Percentiles rank a stretch among this genome's conserved stretches.
phyloP scores from a whole-genome alignment of 495 filamentous ascomycete genomes.

The Penicillium argentinense region DNA sequence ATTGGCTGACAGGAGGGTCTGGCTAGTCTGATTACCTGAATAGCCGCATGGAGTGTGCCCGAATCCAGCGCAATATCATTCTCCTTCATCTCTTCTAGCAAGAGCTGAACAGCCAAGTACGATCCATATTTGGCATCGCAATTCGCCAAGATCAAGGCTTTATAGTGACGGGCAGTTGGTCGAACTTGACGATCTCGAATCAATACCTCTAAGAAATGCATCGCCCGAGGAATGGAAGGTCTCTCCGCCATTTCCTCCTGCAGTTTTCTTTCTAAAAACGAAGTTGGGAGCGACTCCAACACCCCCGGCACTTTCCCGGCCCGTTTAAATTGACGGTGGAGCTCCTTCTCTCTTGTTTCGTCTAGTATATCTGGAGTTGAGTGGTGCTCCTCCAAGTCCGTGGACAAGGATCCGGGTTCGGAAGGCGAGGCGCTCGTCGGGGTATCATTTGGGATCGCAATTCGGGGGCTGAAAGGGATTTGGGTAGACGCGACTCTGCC shows the following conservation, averaged over 20 bases:
- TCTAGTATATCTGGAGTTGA: neutral
- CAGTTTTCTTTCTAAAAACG: constrained; percentile 28
- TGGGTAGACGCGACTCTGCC: too few relatives aligned
- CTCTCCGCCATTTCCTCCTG: constrained; percentile 16
- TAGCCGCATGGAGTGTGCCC: constrained; percentile 65
- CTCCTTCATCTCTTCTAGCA: constrained; percentile 69
- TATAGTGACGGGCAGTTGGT: constrained; percentile 68
- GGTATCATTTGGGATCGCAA: too few relatives aligned
- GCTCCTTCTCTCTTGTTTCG: constrained; percentile 1
- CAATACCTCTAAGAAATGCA: constrained; percentile 41
- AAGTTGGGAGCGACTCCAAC: constrained; percentile 18
- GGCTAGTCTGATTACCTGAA: constrained; percentile 55
- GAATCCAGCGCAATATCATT: constrained; percentile 59
- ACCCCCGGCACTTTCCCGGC: constrained; percentile 19
- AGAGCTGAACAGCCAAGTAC: constrained; percentile 52
- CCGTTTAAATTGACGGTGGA: constrained; percentile 2
- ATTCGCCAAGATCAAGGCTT: constrained; percentile 71
- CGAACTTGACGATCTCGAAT: constrained; percentile 59
- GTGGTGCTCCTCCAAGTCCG: neutral
- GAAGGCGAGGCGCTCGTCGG: too few relatives aligned
- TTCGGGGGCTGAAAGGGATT: too few relatives aligned
- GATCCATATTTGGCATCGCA: constrained; percentile 62
- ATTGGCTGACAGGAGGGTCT: too few relatives aligned
- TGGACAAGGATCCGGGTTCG: neutral
- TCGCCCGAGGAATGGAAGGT: constrained; percentile 25